A percentile compares a stretch with the other conserved stretches of the same genome.
Evolutionary conservation across 768 basidiomycete genomes (phyloP).

Genomic region (Dictyophora rubrovolvata): DNA sequence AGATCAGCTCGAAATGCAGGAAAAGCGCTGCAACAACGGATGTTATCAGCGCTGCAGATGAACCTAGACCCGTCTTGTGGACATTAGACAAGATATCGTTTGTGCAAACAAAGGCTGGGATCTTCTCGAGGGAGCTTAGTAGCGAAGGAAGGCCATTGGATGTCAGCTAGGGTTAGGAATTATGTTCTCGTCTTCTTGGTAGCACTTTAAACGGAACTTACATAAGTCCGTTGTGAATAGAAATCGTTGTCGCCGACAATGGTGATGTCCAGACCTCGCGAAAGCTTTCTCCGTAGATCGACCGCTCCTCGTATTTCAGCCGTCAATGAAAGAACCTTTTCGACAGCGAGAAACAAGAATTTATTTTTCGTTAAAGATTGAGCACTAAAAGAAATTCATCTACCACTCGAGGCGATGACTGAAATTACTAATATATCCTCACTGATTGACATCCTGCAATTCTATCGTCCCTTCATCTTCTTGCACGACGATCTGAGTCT

Average conservation of each 20-base stretch:
- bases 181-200: constrained; percentile 5
- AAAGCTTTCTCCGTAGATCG: constrained; percentile 33
- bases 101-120: constrained; percentile 70
- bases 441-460: constrained; percentile 2
- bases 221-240: constrained; percentile 87
- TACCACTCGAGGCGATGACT: neutral
- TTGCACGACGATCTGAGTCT: constrained; percentile 44
- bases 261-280: constrained; percentile 57
- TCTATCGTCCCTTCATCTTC: constrained; percentile 13
- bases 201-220: constrained; percentile 23
- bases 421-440: neutral
- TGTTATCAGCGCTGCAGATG: constrained; percentile 93
- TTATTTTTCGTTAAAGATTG: constrained; percentile 56
- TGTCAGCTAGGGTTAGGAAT: constrained; percentile 40
- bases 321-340: constrained; percentile 61
- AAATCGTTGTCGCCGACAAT: constrained; percentile 96
- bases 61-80: constrained; percentile 98
- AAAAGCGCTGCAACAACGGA: constrained; percentile 84
- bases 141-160: constrained; percentile 51
- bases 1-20: constrained; percentile 59
- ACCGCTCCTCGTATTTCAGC: constrained; percentile 43
- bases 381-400: neutral
- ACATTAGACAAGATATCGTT: constrained; percentile 63
- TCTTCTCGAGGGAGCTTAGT: constrained; percentile 48
- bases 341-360: constrained; percentile 86